A percentile compares a stretch with the other conserved stretches of the same genome.
Conservation (phyloP, 2,329 filamentous ascomycete species). For the Diplodia mutila region DNA sequence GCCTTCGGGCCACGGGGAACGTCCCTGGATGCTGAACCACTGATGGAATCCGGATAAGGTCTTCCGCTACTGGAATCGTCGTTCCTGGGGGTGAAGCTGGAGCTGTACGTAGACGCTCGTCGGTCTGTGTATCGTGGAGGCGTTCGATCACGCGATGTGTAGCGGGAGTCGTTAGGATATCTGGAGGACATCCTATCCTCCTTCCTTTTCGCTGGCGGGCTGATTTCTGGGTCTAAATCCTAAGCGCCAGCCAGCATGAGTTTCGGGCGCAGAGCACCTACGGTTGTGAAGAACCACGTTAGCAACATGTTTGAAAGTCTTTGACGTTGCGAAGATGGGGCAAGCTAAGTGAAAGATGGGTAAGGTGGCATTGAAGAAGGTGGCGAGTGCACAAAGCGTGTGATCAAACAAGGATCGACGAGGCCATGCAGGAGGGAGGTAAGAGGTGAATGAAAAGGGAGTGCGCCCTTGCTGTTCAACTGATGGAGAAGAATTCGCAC, state of each 20-base stretch:
- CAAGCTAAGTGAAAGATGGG: not conserved
- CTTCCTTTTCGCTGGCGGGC: constrained; percentile 38
- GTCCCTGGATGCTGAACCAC: constrained; percentile 52
- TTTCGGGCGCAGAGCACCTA: constrained; percentile 22
- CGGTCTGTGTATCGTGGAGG: constrained; percentile 68
- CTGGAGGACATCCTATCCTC: constrained; percentile 31
- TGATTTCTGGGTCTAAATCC: constrained; percentile 31
- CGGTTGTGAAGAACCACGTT: not conserved
- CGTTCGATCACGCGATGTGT: constrained; percentile 48
- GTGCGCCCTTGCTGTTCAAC: not conserved
- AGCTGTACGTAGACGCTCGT: constrained; percentile 66
- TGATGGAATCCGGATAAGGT: constrained; percentile 35
- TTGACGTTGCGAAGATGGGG: not conserved
- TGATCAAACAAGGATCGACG: not conserved
- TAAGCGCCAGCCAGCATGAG: constrained; percentile 19
- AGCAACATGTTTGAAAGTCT: not conserved
- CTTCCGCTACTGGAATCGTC: constrained; percentile 38
- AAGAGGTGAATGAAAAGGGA: not conserved
- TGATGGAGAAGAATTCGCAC: not conserved
- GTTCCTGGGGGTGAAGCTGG: constrained; percentile 57
- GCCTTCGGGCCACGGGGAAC: constrained; percentile 83
- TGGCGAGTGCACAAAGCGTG: not conserved
- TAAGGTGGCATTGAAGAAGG: not conserved
- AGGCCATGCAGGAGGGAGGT: not conserved
- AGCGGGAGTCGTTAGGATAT: constrained; percentile 28